These are phyloP conservation scores for Albizia julibrissin DNA, from an alignment of 306 rosid species.

Conservation along the genomic window DNA sequence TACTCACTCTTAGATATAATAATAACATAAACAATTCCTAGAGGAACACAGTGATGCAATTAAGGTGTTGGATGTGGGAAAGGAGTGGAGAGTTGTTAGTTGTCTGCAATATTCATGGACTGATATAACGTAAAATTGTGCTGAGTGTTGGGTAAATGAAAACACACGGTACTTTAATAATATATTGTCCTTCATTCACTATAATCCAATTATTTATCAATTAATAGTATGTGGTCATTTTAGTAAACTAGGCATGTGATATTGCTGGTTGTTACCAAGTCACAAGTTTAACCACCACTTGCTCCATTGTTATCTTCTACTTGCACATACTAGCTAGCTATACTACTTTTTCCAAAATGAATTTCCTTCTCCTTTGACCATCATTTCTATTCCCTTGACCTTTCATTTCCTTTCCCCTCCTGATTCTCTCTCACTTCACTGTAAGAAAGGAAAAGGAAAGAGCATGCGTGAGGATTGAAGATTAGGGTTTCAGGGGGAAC, in stretches of 20 bases:
- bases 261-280: slow-evolving; percentile 44
- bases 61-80: neutral
- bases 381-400: neutral
- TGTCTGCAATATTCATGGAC: neutral
- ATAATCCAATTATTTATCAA: neutral
- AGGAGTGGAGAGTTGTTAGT: neutral
- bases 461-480: neutral
- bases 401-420: neutral
- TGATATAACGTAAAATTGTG: neutral
- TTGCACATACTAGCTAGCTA: neutral
- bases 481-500: neutral
- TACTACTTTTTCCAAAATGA: neutral
- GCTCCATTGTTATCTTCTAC: neutral
- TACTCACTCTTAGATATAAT: neutral
- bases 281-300: slow-evolving; percentile 31
- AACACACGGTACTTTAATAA: neutral
- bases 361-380: neutral
- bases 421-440: neutral
- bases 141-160: neutral
- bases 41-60: neutral
- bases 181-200: neutral
- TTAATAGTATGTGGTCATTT: neutral
- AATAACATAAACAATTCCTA: no score
- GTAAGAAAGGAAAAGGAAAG: no score
- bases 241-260: slow-evolving; percentile 28